These are phyloP conservation scores for Ajuga reptans DNA, from an alignment of 305 asterid genomes.

Conservation along the genomic window DNA sequence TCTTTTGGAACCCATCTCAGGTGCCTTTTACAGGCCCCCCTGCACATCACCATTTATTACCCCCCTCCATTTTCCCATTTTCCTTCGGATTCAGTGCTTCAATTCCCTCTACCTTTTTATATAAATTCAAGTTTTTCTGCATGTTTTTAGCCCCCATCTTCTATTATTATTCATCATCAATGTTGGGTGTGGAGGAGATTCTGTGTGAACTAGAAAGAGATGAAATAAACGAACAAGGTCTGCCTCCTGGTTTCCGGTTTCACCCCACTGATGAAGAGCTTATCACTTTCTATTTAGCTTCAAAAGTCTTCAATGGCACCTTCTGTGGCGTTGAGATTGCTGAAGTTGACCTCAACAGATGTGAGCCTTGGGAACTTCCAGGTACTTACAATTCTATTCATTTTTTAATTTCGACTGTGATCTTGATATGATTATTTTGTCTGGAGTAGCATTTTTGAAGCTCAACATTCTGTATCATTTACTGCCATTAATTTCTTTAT, in stretches of 20 bases:
- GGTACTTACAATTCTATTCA: conserved; percentile 30
- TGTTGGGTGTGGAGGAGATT: conserved; percentile 58
- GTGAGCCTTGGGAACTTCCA: conserved; percentile 91
- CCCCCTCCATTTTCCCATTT: conserved; percentile 18
- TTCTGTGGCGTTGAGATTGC: conserved; percentile 46
- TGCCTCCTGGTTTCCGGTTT: conserved; percentile 77
- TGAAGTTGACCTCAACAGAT: conserved; percentile 72
- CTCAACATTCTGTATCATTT: background rate
- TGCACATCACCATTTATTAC: conserved; percentile 29
- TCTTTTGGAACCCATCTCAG: conserved; percentile 50
- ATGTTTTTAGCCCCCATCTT: background rate
- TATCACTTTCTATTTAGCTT: conserved; percentile 61
- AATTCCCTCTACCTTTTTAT: too few species aligned
- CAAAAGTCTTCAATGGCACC: conserved; percentile 50
- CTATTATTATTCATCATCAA: background rate
- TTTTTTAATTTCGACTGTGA: too few species aligned
- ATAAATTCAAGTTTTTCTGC: background rate
- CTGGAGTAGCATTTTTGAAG: background rate
- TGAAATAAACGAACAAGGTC: conserved; percentile 35
- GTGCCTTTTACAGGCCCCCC: conserved; percentile 42
- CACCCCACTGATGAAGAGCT: conserved; percentile 82
- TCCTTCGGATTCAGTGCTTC: conserved; percentile 59
- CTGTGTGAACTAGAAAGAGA: conserved; percentile 47
- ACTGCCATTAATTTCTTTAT: too few species aligned
- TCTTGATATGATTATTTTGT: background rate